A percentile compares a stretch with the other conserved stretches of the same genome.
Conservation (phyloP, 805 yeast species). For the Saccharomycopsis vini region DNA sequence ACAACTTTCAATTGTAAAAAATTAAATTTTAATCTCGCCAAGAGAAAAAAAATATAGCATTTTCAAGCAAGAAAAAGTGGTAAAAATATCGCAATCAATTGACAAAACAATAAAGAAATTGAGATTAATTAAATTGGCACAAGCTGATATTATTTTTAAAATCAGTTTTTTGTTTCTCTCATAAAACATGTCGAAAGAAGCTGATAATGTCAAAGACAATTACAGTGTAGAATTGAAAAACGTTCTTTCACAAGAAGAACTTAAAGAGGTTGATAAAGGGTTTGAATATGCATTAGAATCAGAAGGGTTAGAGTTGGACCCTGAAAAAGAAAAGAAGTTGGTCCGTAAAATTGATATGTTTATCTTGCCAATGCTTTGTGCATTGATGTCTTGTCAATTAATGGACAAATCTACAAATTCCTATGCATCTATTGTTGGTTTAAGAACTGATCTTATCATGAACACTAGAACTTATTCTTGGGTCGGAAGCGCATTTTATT, state of each 20-base stretch:
- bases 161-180: too few species aligned
- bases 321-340: slow-evolving; percentile 26
- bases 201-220: not conserved
- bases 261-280: slow-evolving; percentile 29
- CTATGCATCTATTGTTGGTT: slow-evolving; percentile 46
- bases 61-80: too few species aligned
- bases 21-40: too few species aligned
- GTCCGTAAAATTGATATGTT: slow-evolving; percentile 32
- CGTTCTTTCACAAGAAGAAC: not conserved
- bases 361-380: slow-evolving; percentile 30
- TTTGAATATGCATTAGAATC: slow-evolving; percentile 28
- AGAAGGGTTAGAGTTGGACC: slow-evolving; percentile 19
- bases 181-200: too few species aligned
- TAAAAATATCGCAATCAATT: too few species aligned
- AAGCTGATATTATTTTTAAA: too few species aligned
- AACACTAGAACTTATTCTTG: slow-evolving; percentile 38
- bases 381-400: slow-evolving; percentile 30
- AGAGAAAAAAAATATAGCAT: too few species aligned
- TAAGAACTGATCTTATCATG: slow-evolving; percentile 38
- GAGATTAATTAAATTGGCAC: too few species aligned
- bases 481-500: slow-evolving; percentile 52
- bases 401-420: slow-evolving; percentile 36
- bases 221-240: not conserved
- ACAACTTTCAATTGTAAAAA: too few species aligned
- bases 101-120: too few species aligned